Conservation (phyloP, 257 asterid genomes). For the Thymus mandschuricus region DNA sequence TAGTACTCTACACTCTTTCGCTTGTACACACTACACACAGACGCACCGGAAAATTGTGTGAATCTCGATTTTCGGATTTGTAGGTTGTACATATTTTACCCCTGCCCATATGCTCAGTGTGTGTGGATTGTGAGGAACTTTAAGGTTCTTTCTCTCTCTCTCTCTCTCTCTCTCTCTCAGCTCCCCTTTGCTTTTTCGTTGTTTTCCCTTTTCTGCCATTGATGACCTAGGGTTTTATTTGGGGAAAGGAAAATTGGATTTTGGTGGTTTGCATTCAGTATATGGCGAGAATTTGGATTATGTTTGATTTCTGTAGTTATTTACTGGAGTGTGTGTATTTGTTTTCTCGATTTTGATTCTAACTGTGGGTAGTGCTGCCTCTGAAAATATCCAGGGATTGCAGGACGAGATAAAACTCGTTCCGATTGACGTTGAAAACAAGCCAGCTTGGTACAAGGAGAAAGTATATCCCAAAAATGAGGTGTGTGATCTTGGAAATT, state of each 20-base stretch:
- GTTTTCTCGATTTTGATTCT: not conserved
- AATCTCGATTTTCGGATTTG: conserved; percentile 4
- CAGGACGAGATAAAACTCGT: conserved; percentile 61
- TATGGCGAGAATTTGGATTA: not conserved
- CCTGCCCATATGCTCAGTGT: conserved; percentile 79
- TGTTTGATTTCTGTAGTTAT: not conserved
- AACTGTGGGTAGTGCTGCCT: conserved; percentile 9
- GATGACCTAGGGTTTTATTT: too few species aligned
- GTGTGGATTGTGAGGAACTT: conserved; percentile 71
- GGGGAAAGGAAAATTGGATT: too few species aligned
- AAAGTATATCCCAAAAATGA: conserved; percentile 60
- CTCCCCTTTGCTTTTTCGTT: not conserved
- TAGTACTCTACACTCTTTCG: not conserved
- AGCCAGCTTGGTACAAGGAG: conserved; percentile 79
- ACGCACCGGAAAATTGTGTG: not conserved
- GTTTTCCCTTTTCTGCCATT: too few species aligned
- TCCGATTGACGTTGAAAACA: conserved; percentile 51
- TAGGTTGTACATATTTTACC: conserved; percentile 66
- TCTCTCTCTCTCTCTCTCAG: not conserved
- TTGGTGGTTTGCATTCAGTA: not conserved
- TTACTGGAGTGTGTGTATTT: too few species aligned
- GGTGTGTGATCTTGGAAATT: conserved; percentile 33
- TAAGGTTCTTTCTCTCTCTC: conserved; percentile 47
- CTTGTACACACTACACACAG: not conserved
- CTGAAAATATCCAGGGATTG: conserved; percentile 43